Conservation (phyloP, 2,329 filamentous ascomycete species). For the Verticillium dahliae region DNA sequence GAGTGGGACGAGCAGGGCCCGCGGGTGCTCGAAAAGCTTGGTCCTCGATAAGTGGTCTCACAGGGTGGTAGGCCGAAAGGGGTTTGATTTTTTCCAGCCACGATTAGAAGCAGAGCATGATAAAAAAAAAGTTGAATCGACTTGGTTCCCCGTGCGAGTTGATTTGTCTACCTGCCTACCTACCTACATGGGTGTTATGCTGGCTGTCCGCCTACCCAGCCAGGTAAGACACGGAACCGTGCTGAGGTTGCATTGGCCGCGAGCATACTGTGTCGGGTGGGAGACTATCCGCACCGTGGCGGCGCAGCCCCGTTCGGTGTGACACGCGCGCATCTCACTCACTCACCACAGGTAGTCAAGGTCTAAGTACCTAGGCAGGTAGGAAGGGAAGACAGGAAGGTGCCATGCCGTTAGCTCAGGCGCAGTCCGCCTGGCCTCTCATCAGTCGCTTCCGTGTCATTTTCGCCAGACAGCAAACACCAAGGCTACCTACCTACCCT, state of each 20-base stretch:
- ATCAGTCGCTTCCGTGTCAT: not conserved
- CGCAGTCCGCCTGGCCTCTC: not conserved
- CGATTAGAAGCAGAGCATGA: slow-evolving; percentile 5
- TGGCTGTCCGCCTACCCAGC: too few species aligned
- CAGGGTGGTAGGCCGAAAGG: not conserved
- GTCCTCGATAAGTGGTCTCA: slow-evolving; percentile 58
- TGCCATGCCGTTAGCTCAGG: not conserved
- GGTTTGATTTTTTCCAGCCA: slow-evolving; percentile 2
- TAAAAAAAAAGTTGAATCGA: not conserved
- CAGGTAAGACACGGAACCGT: too few species aligned
- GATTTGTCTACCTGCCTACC: too few species aligned
- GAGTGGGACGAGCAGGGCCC: slow-evolving; percentile 95
- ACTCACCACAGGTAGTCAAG: not conserved
- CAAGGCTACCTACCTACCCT: not conserved
- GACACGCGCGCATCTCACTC: not conserved
- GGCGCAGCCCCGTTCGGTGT: not conserved
- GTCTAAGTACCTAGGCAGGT: not conserved
- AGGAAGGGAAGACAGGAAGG: not conserved
- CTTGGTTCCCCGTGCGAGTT: not conserved
- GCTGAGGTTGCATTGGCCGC: too few species aligned
- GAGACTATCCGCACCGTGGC: not conserved
- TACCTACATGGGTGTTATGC: too few species aligned
- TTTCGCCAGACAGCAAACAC: not conserved
- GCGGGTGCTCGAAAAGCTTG: slow-evolving; percentile 82
- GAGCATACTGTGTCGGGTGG: not conserved